Conservation (phyloP, 2,329 filamentous ascomycete genomes). For the Aureobasidium sp. region DNA sequence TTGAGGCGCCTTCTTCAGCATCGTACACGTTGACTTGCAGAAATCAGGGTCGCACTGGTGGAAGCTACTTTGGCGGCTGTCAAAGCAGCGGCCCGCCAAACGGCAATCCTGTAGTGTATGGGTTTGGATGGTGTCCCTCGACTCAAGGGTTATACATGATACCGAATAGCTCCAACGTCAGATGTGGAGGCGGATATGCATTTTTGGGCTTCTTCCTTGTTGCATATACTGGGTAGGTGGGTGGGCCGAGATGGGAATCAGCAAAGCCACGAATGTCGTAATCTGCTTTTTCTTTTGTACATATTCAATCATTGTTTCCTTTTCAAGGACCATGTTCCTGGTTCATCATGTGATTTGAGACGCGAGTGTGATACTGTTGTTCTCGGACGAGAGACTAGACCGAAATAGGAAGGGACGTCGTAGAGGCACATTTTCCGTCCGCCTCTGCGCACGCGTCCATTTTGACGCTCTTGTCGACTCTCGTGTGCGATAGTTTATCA, state of each 20-base stretch:
- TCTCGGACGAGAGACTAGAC: background rate
- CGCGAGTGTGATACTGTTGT: background rate
- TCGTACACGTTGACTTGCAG: background rate
- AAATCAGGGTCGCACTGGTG: background rate
- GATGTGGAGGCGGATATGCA: background rate
- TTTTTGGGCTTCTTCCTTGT: background rate
- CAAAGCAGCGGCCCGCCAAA: background rate
- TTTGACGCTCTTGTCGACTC: background rate
- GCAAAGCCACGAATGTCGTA: background rate
- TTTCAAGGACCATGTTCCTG: background rate
- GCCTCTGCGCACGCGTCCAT: background rate
- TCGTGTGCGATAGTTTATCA: background rate
- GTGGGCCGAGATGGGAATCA: background rate
- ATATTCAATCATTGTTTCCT: background rate
- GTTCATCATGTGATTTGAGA: background rate
- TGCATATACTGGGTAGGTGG: background rate
- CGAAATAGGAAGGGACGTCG: background rate
- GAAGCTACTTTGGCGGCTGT: background rate
- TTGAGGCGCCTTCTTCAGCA: background rate
- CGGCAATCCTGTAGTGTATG: background rate
- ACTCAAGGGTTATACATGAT: background rate
- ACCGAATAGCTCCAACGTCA: background rate
- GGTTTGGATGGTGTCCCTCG: background rate
- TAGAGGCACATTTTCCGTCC: background rate
- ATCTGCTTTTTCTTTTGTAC: background rate